Base-by-base conservation (phyloP, 495 filamentous ascomycete genomes). In the Penicillium coffeae region DNA sequence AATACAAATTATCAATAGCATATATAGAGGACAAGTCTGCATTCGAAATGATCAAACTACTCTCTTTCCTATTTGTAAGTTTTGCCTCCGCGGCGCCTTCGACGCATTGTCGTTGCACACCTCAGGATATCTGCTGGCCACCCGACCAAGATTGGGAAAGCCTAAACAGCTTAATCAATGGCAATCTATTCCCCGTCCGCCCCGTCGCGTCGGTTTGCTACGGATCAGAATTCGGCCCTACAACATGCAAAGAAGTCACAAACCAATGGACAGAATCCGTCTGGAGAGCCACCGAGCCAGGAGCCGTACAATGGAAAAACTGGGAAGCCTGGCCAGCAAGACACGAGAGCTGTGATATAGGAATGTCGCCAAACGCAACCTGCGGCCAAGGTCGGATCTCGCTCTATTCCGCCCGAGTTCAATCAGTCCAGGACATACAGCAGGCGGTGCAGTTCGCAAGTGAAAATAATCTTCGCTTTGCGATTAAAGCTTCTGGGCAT, bases 401-500 rank as follows among this genome's bases (percentile, higher is more conserved):
- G 2, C 48, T 64, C 10, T 70, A 84, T 46, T 66, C 71, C 0
- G 59, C 63, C 12, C 54, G 59, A 30, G 69, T 59, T 1, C 52
- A 63, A 2, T 60, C 58, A 0, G 51, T 55, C 7, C 40, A 19
- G 1, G 52, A 75, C 39, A 58, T 73, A 51, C 79, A 83, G 42
- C 34, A 52, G 20, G 54, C 54, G 1, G 58, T 71, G 19, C 48
- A 30, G 13, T 65, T 65, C 39, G 62, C 53, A 1, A 45, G 20
- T 0, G 8, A 32, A 3, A 44, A 62, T 32, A 74, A 77, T 63
- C 61, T 75, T 13, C 69, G 70, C 3, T 50, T 64, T 10, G 67
- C 77, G 16, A 72, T 86, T 36, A 81, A 77, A 21, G 83, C 83
- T 52, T 82, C 79, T 0, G 82, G 82, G 1, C 59, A 67, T 55